Evolutionary conservation across 345 rosid genomes (phyloP).

Genomic region (Eucalyptus pumila): DNA sequence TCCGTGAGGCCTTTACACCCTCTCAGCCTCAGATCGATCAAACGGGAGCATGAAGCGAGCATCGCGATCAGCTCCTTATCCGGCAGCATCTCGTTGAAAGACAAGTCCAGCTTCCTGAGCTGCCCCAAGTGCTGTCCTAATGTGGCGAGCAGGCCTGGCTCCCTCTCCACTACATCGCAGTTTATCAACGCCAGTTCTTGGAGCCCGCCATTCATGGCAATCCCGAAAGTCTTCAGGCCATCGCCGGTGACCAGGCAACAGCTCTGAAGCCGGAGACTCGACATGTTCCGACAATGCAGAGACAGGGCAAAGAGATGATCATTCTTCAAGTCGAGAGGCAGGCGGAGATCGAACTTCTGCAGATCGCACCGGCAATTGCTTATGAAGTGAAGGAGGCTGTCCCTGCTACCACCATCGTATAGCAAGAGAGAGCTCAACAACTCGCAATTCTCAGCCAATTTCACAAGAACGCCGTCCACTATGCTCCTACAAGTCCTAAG

Average conservation of each 20-base stretch:
- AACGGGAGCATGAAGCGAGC: slow-evolving; percentile 45
- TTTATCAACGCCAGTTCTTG: slow-evolving; percentile 52
- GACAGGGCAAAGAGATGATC: slow-evolving; percentile 60
- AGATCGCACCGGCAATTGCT: slow-evolving; percentile 34
- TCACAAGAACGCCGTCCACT: slow-evolving; percentile 39
- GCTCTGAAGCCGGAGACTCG: slow-evolving; percentile 53
- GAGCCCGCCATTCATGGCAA: slow-evolving; percentile 34
- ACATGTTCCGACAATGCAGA: slow-evolving; percentile 26
- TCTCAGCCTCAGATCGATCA: slow-evolving; percentile 53
- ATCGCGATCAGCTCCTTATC: slow-evolving; percentile 67
- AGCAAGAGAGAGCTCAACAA: slow-evolving; percentile 51
- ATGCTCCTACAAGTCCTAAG: slow-evolving; percentile 57
- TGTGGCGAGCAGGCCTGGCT: slow-evolving; percentile 60
- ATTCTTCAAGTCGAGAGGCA: slow-evolving; percentile 72
- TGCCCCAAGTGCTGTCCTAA: slow-evolving; percentile 58
- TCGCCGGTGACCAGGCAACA: slow-evolving; percentile 70
- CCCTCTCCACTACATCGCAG: slow-evolving; percentile 70
- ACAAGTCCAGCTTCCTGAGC: slow-evolving; percentile 51
- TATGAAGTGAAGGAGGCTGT: slow-evolving; percentile 62
- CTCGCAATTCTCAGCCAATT: slow-evolving; percentile 47
- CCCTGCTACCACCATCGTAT: slow-evolving; percentile 70
- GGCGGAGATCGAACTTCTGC: slow-evolving; percentile 51
- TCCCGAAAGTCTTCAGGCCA: slow-evolving; percentile 50
- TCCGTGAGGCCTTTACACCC: slow-evolving; percentile 49
- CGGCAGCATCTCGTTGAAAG: slow-evolving; percentile 46